Evolutionary conservation across 148 eudicot species (phyloP).

Genomic region (Rhododendron mucronatum): DNA sequence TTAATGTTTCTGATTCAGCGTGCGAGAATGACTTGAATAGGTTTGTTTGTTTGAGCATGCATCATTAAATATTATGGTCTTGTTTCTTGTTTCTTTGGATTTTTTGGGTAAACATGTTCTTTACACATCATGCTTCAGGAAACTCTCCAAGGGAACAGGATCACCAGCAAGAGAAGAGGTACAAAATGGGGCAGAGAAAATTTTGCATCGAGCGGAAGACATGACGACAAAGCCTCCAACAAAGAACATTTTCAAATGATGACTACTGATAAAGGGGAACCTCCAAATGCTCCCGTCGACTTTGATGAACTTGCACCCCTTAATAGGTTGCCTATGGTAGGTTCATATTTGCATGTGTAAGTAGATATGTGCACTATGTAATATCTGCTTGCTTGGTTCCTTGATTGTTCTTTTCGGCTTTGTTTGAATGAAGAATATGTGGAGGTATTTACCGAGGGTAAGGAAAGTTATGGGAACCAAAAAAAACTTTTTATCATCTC

Average conservation of each 20-base stretch:
- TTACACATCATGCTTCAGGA: slow-evolving; percentile 16
- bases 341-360: neutral
- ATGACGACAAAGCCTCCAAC: slow-evolving; percentile 25
- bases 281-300: slow-evolving; percentile 23
- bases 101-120: neutral
- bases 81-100: neutral
- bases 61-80: neutral
- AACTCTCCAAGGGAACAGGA: slow-evolving; percentile 17
- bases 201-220: slow-evolving; percentile 17
- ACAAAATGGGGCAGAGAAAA: slow-evolving; percentile 23
- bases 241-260: slow-evolving; percentile 20
- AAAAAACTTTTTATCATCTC: neutral
- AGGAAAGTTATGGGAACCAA: neutral
- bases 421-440: neutral
- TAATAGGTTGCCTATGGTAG: slow-evolving; percentile 53
- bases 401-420: neutral
- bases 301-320: slow-evolving; percentile 72
- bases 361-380: neutral
- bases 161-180: slow-evolving; percentile 21
- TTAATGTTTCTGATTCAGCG: neutral
- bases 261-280: slow-evolving; percentile 23
- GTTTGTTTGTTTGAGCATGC: neutral
- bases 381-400: neutral
- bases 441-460: neutral
- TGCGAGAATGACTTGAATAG: neutral